Conservation (phyloP, 1,284 basidiomycete species). For the Cutaneotrichosporon spelunceum region DNA sequence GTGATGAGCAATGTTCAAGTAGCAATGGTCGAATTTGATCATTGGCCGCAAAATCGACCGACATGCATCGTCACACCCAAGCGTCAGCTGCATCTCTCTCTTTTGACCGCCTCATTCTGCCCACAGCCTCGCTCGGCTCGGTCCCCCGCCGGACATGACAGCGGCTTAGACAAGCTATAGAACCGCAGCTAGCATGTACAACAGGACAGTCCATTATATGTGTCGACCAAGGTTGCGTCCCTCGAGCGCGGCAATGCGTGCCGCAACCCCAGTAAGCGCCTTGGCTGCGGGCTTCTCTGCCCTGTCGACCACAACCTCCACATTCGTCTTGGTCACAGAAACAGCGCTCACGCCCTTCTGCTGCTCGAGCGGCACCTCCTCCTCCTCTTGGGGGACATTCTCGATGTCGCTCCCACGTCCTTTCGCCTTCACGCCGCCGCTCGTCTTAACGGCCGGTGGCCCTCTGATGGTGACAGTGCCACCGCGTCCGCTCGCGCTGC, state of each 20-base stretch:
- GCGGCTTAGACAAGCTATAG: neutral
- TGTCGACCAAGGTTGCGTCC: constrained; percentile 1
- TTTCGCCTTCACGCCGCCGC: neutral
- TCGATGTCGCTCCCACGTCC: neutral
- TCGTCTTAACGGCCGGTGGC: neutral
- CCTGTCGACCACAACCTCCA: constrained; percentile 6
- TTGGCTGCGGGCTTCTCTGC: constrained; percentile 3
- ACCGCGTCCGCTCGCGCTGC: neutral
- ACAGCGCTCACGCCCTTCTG: neutral
- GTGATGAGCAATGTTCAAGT: neutral
- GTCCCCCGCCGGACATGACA: neutral
- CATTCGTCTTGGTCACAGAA: neutral
- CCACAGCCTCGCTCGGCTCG: neutral
- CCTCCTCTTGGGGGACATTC: neutral
- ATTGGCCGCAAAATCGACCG: no score
- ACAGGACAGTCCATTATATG: constrained; percentile 1
- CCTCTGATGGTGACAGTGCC: neutral
- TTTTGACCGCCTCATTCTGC: no score
- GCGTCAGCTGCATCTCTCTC: no score
- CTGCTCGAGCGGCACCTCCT: constrained; percentile 6
- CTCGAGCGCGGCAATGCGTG: constrained; percentile 8
- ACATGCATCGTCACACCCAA: neutral
- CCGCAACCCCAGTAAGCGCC: neutral
- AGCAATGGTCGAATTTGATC: no score
- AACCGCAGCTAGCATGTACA: neutral